These are phyloP conservation scores for Sordariomycetes sp. DNA, from an alignment of 2,329 filamentous ascomycete genomes.

Conservation along the genomic window DNA sequence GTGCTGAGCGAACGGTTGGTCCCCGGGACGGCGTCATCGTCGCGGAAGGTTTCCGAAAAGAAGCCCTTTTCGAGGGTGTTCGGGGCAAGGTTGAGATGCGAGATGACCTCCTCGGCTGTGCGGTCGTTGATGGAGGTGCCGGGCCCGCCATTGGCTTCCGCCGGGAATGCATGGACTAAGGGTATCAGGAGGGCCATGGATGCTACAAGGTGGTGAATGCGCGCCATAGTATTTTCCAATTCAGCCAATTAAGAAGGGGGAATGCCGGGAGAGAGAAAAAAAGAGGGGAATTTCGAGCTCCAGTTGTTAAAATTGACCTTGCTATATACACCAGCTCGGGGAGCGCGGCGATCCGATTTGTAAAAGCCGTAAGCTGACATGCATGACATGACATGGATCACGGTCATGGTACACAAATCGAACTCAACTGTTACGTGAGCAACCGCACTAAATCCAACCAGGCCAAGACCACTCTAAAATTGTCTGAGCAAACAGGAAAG, in stretches of 20 bases:
- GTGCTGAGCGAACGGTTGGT: slow-evolving; percentile 30
- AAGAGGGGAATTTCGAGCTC: too few relatives aligned
- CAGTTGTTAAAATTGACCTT: not conserved
- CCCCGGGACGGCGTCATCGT: slow-evolving; percentile 16
- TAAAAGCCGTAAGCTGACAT: not conserved
- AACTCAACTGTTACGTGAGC: too few relatives aligned
- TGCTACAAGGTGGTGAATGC: not conserved
- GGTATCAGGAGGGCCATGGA: not conserved
- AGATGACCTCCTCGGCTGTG: not conserved
- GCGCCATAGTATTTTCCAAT: not conserved
- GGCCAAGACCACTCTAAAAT: too few relatives aligned
- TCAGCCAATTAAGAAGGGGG: not conserved
- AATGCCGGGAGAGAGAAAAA: too few relatives aligned
- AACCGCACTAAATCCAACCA: too few relatives aligned
- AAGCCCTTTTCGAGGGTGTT: slow-evolving; percentile 31
- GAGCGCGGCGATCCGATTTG: not conserved
- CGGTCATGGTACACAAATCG: too few relatives aligned
- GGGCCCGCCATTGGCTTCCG: not conserved
- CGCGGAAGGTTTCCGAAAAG: slow-evolving; percentile 34
- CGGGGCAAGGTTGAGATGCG: not conserved
- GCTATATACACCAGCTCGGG: not conserved
- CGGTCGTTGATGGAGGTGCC: not conserved
- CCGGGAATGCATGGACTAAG: not conserved
- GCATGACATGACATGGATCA: not conserved
- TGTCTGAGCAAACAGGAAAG: too few relatives aligned